Base-by-base conservation (phyloP, 106 monocot genomes). In the Gastrodia elata region DNA sequence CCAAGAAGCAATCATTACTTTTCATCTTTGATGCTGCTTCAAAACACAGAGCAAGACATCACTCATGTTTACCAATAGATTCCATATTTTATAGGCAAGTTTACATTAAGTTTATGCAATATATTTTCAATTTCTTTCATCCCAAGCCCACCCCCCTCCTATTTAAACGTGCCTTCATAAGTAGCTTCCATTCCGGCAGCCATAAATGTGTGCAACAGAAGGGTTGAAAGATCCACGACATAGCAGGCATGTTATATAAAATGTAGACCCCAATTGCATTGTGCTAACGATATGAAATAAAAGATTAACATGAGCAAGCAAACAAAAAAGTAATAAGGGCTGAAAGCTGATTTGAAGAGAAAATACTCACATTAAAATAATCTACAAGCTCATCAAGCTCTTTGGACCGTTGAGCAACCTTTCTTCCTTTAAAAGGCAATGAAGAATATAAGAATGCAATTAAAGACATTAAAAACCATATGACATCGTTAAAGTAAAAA, bases 331-430 rank as follows among this genome's bases (percentile, higher is more conserved):
- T 0, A 61, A 28, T 61, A 32, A 52, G 30, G 30, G 32, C 32
- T 28, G 30, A 30, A 61, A 28, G 32, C 14, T 61, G 6, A 30
- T 8, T 11, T 2, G 13, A 59, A 28, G 9, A 59, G 30, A 52
- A 67, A 37, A 67, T 22, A 83, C 96, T 88, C 71, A 93, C 98
- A 79, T 98, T 98, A 64, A 93, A 93, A 77, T 98, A 88, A 68
- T 98, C 98, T 30, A 93, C 75, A 68, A 98, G 83, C 71, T 91
- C 91, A 65, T 64, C 79, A 56, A 98, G 91, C 35, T 93, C 92
- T 33, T 83, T 84, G 73, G 74, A 83, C 42, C 84, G 73, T 24
- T 84, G 85, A 36, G 95, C 77, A 77, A 96, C 82, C 81, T 96
- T 96, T 75, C 71, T 96, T 38, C 95, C 95, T 96, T 74, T 73